Conservation (phyloP, 805 yeast species). For the Starmerella khaoyaiensis region DNA sequence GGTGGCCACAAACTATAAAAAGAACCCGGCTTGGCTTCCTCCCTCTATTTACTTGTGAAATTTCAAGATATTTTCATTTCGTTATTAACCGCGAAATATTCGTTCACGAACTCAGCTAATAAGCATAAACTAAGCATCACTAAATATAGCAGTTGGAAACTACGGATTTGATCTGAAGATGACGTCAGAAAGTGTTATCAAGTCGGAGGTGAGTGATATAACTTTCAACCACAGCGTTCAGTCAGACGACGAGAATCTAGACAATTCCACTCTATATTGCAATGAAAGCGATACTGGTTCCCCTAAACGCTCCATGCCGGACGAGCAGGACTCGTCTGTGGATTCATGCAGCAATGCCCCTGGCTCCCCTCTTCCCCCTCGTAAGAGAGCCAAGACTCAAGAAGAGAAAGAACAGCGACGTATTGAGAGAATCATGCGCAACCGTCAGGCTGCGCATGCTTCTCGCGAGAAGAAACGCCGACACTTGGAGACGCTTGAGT, state of each 20-base stretch:
- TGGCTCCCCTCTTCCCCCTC: conserved; percentile 56
- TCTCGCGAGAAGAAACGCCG: conserved; percentile 91
- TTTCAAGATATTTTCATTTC: too few relatives aligned
- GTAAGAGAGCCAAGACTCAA: conserved; percentile 90
- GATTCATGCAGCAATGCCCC: conserved; percentile 3
- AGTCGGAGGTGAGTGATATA: conserved; percentile 20
- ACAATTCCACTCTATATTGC: conserved; percentile 5
- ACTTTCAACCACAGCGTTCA: conserved; percentile 7
- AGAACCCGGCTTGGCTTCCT: too few relatives aligned
- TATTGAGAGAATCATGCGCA: conserved; percentile 80
- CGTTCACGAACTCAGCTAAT: too few relatives aligned
- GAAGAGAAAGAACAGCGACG: conserved; percentile 97
- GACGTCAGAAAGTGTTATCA: conserved; percentile 15
- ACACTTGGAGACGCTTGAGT: conserved; percentile 76
- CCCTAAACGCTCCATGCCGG: conserved; percentile 4
- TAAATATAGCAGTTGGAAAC: neutral
- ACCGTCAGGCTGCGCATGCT: conserved; percentile 95
- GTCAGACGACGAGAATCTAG: conserved; percentile 13
- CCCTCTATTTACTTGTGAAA: too few relatives aligned
- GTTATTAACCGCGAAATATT: too few relatives aligned
- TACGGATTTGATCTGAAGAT: conserved; percentile 13
- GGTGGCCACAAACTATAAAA: too few relatives aligned
- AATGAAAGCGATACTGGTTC: neutral
- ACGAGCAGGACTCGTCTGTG: conserved; percentile 16
- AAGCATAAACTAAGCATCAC: neutral